Conservation (phyloP, 176 grass and related monocot species). For the Carex littledalei region DNA sequence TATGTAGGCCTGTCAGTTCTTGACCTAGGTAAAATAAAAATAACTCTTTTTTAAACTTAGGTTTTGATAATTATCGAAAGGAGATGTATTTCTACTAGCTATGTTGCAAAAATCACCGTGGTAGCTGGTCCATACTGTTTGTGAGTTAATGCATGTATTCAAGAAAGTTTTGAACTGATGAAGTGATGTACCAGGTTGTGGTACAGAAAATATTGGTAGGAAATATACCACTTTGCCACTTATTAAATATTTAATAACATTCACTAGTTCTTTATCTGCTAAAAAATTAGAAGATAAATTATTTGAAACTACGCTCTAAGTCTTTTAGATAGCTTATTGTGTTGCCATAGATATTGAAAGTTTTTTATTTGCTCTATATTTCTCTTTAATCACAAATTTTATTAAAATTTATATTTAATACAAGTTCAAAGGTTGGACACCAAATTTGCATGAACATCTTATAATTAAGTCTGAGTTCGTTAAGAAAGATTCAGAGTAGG, state of each 20-base stretch:
- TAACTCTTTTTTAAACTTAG: background rate
- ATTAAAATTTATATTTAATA: background rate
- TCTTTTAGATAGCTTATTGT: background rate
- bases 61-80: background rate
- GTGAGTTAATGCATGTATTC: background rate
- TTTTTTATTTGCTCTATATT: background rate
- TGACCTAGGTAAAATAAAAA: slow-evolving; percentile 58
- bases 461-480: background rate
- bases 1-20: slow-evolving; percentile 86
- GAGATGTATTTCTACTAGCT: background rate
- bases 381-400: background rate
- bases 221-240: background rate
- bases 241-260: background rate
- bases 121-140: background rate
- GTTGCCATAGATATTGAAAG: background rate
- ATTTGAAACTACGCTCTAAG: background rate
- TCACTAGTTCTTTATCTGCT: background rate
- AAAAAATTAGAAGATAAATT: background rate
- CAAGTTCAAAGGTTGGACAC: background rate
- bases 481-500: background rate
- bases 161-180: background rate
- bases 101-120: background rate
- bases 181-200: background rate
- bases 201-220: background rate
- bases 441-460: background rate